Base-by-base conservation (phyloP, 441 rosid genomes). In the Bocquillonia castaneifolia region DNA sequence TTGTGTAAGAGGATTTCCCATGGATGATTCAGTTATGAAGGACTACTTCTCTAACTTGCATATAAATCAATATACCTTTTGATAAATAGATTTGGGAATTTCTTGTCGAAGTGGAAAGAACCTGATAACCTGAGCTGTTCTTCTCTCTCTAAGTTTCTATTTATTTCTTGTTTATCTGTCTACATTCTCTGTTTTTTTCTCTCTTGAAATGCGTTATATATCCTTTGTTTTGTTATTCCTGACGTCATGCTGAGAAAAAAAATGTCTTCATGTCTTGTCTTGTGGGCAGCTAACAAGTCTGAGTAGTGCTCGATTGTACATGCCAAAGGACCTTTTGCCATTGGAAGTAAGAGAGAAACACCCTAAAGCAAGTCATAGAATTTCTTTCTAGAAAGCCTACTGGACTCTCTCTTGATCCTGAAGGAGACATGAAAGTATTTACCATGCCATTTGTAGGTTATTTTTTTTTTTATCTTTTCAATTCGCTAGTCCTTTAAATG, bases 271-370 rank as follows among this genome's bases (percentile, higher is more conserved):
- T 42, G 48, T 74, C 70, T 68, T 81, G 28, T 71, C 40, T 72
- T 29, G 69, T 76, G 54, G 54, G 76, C 89, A 94, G 99, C 85
- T 94, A 64, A 72, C 77, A 61, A 79, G 80, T 73, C 76, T 94
- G 78, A 94, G 99, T 71, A 86, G 91, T 76, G 96, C 91, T 59
- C 84, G 93, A 59, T 78, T 92, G 80, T 77, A 85, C 68, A 83
- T 94, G 81, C 74, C 92, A 48, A 88, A 88, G 77, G 97, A 94
- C 74, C 96, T 90, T 78, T 74, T 92, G 80, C 89, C 96, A 10
- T 60, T 87, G 72, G 94, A 88, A 83, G 90, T 92, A 77, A 83
- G 99, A 66, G 97, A 88, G 72, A 94, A n/a, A 92, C 83, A 90
- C 97, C 68, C 73, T 92, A 69, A 94, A 94, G 83, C 82, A 83